A percentile compares a stretch with the other conserved stretches of the same genome.
Evolutionary conservation across 148 eudicot genomes (phyloP).

Genomic region (Simmondsia chinensis): DNA sequence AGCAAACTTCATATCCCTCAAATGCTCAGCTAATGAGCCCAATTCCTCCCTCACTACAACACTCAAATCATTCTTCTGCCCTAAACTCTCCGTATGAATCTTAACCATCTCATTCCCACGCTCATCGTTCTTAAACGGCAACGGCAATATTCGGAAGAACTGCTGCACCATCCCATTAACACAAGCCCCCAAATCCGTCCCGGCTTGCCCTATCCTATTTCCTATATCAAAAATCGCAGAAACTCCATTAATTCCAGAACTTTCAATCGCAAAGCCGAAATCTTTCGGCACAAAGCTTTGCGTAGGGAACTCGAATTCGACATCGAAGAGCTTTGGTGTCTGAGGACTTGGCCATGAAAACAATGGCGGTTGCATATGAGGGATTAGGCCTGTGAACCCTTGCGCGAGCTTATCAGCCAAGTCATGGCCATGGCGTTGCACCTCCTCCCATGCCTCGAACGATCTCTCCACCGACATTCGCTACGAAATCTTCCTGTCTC

Average conservation of each 20-base stretch:
- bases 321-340: constrained; percentile 48
- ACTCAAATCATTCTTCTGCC: constrained; percentile 25
- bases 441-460: constrained; percentile 97
- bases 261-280: constrained; percentile 43
- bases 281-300: constrained; percentile 44
- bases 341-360: constrained; percentile 71
- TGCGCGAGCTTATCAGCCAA: constrained; percentile 75
- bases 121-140: constrained; percentile 53
- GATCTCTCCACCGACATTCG: constrained; percentile 84
- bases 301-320: constrained; percentile 67
- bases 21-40: constrained; percentile 52
- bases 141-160: constrained; percentile 46
- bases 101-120: constrained; percentile 22
- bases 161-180: constrained; percentile 78
- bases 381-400: constrained; percentile 77
- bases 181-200: constrained; percentile 66
- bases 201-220: constrained; percentile 74
- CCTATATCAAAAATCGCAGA: constrained; percentile 67
- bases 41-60: constrained; percentile 49
- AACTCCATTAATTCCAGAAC: constrained; percentile 48
- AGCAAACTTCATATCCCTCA: constrained; percentile 44
- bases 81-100: constrained; percentile 24
- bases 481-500: not conserved
- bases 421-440: constrained; percentile 84
- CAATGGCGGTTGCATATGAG: constrained; percentile 68